Evolutionary conservation across 805 yeast species (phyloP).

Genomic region (Pichia gijzeniarum): DNA sequence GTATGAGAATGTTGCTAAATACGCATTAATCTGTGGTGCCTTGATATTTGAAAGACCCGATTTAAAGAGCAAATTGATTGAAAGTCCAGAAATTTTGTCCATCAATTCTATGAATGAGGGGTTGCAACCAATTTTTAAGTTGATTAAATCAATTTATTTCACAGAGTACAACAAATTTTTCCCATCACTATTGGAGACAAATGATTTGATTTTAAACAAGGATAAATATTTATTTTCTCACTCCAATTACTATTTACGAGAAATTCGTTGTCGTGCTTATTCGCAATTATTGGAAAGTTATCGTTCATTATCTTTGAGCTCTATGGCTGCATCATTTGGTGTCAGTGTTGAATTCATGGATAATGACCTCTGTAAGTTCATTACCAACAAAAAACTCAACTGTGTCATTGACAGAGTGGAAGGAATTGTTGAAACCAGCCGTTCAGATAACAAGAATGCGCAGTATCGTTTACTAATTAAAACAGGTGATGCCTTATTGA

Average conservation of each 20-base stretch:
- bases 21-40: conserved; percentile 84
- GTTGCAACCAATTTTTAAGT: conserved; percentile 72
- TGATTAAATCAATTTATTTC: conserved; percentile 81
- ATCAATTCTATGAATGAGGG: conserved; percentile 64
- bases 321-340: conserved; percentile 93
- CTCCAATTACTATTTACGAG: conserved; percentile 79
- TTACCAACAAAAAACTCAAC: conserved; percentile 88
- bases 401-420: conserved; percentile 94
- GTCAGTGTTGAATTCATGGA: conserved; percentile 86
- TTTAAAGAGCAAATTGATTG: conserved; percentile 76
- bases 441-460: conserved; percentile 93
- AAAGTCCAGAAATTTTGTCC: conserved; percentile 88
- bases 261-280: conserved; percentile 91
- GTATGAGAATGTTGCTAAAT: conserved; percentile 85
- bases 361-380: conserved; percentile 78
- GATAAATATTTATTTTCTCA: conserved; percentile 67
- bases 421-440: conserved; percentile 90
- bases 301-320: conserved; percentile 78
- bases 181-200: conserved; percentile 67
- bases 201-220: conserved; percentile 63
- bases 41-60: conserved; percentile 77
- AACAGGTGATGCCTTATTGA: conserved; percentile 86
- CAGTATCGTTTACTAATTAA: conserved; percentile 85
- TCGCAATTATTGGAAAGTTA: conserved; percentile 91
- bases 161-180: conserved; percentile 82